These are phyloP conservation scores for Chytriomyces hyalinus DNA, from an alignment of 192 early-diverging fungal species.

Conservation along the genomic window DNA sequence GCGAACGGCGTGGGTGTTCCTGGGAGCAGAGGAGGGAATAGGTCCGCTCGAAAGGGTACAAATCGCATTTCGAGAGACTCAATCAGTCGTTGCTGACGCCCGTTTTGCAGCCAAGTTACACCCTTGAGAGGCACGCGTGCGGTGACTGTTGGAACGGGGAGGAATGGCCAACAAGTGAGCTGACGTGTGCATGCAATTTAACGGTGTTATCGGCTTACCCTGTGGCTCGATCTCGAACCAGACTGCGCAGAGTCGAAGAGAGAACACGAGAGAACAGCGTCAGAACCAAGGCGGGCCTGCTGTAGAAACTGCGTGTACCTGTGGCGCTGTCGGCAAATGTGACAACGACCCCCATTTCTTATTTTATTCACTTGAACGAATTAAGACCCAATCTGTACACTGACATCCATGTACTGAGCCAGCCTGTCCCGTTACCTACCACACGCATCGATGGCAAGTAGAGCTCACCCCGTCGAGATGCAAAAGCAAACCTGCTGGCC, in stretches of 20 bases:
- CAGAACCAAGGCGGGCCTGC: no score
- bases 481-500: no score
- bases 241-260: background rate
- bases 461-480: no score
- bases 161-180: no score
- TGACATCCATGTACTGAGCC: no score
- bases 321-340: background rate
- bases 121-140: constrained; percentile 25
- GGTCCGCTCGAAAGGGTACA: constrained; percentile 45
- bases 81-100: constrained; percentile 37
- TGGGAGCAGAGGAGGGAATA: constrained; percentile 55
- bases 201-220: constrained; percentile 26
- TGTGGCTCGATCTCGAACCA: constrained; percentile 46
- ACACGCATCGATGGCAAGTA: no score
- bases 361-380: constrained; percentile 39
- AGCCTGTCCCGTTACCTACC: no score
- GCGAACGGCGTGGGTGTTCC: constrained; percentile 62
- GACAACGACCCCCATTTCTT: constrained; percentile 41
- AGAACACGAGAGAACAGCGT: no score
- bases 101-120: constrained; percentile 28
- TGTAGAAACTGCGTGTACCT: no score
- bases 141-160: no score
- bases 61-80: constrained; percentile 48
- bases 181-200: no score
- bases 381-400: background rate